Conservation (phyloP, 2,329 filamentous ascomycete genomes). For the Exophiala dermatitidis region DNA sequence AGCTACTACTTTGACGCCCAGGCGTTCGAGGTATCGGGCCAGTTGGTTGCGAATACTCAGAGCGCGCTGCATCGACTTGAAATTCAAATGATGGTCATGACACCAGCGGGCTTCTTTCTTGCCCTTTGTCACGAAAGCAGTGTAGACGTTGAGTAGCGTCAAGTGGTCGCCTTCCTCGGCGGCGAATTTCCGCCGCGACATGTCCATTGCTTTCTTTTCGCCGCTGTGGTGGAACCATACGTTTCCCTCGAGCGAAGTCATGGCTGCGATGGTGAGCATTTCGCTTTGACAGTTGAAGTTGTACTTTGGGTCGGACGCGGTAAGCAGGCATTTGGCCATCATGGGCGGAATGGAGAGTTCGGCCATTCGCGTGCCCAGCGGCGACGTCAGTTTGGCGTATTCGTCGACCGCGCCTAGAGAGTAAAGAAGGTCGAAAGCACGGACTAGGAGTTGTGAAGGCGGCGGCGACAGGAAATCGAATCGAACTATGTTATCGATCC, state of each 20-base stretch:
- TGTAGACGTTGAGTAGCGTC: slow-evolving; percentile 88
- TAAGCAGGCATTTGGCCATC: slow-evolving; percentile 81
- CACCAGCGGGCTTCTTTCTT: slow-evolving; percentile 82
- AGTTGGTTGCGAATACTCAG: slow-evolving; percentile 82
- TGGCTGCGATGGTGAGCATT: slow-evolving; percentile 84
- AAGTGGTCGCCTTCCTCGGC: slow-evolving; percentile 91
- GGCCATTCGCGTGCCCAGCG: slow-evolving; percentile 84
- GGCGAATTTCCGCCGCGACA: slow-evolving; percentile 70
- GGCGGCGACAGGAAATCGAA: slow-evolving; percentile 86
- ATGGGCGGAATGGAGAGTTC: slow-evolving; percentile 90
- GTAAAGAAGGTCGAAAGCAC: slow-evolving; percentile 80
- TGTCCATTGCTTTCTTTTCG: slow-evolving; percentile 68
- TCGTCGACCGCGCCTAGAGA: slow-evolving; percentile 79
- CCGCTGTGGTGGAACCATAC: slow-evolving; percentile 77
- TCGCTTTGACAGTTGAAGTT: slow-evolving; percentile 74
- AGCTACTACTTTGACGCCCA: slow-evolving; percentile 66
- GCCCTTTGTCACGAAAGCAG: slow-evolving; percentile 75
- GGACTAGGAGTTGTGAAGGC: slow-evolving; percentile 73
- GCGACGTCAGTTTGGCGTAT: slow-evolving; percentile 82
- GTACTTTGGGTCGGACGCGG: slow-evolving; percentile 58
- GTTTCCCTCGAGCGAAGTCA: slow-evolving; percentile 77
- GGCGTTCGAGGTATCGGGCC: slow-evolving; percentile 77
- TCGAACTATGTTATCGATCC: slow-evolving; percentile 86
- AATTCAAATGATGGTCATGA: slow-evolving; percentile 78
- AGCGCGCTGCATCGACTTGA: slow-evolving; percentile 71